These are phyloP conservation scores for Cladosporium sp. DNA, from an alignment of 2,329 filamentous ascomycete genomes.

Conservation along the genomic window DNA sequence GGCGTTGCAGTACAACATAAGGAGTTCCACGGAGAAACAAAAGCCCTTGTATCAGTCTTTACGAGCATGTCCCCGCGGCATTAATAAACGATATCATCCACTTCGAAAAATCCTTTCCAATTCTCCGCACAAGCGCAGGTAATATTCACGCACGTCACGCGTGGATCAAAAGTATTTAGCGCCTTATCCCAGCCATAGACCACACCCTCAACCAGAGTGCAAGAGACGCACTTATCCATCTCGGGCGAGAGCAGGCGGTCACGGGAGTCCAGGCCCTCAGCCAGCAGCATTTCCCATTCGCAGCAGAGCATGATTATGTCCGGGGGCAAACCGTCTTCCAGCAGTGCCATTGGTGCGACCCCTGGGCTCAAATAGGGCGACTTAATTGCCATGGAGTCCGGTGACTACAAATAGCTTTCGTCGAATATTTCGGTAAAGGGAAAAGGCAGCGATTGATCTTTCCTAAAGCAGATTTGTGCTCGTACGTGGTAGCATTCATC, in stretches of 20 bases:
- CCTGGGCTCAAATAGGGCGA: constrained; percentile 59
- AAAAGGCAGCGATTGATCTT: constrained; percentile 49
- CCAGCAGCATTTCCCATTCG: constrained; percentile 65
- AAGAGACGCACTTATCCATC: constrained; percentile 52
- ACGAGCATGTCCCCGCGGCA: neutral
- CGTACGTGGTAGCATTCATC: constrained; percentile 61
- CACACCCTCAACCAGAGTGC: constrained; percentile 55
- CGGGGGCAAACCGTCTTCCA: constrained; percentile 51
- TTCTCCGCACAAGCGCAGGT: constrained; percentile 50
- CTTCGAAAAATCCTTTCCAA: constrained; percentile 41
- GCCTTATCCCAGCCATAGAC: constrained; percentile 65
- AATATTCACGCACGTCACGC: constrained; percentile 50
- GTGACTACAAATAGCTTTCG: constrained; percentile 41
- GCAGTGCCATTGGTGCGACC: constrained; percentile 50
- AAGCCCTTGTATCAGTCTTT: neutral
- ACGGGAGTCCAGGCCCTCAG: constrained; percentile 59
- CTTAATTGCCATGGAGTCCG: constrained; percentile 43
- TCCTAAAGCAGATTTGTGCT: constrained; percentile 53
- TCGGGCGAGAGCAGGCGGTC: constrained; percentile 45
- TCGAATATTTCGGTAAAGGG: constrained; percentile 51
- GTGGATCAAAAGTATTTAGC: constrained; percentile 56
- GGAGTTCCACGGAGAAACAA: neutral
- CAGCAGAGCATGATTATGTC: constrained; percentile 60
- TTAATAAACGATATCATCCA: neutral
- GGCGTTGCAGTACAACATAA: neutral